Evolutionary conservation across 305 asterid genomes (phyloP), one percentile per base, ranked within the genome.

Genomic region (Monarda citriodora): DNA sequence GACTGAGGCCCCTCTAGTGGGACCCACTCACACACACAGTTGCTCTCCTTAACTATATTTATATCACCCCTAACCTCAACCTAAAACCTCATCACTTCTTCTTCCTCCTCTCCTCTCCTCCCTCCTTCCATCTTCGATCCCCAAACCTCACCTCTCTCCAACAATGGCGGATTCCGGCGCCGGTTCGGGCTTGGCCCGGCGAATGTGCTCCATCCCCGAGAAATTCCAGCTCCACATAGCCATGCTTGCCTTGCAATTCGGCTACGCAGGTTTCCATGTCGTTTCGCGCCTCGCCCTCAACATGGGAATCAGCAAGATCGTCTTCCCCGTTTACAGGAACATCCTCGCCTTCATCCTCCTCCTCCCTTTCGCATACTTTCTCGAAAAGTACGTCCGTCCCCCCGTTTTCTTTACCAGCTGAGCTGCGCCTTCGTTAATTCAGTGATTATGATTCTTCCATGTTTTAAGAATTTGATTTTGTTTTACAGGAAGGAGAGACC

Each of bases 291-390:
- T 84, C 26, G 99, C 99, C 58, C 99, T 94, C 59, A 94, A 94
- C 65, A 94, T 91, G 97, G 99, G 99, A 44, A 94, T 94, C 12
- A 90, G 97, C 93, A 94, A 94, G 77, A 82, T 94, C 20, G 99
- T 94, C 4, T 94, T 88, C 78, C 89, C 96, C 0, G 96, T 94
- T 60, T 94, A 94, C 40, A 70, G 99, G 57, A 94, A 94, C 87
- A 79, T 90, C 25, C 86, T 90, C 22, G 99, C 99, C 40, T 73
- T 94, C 63, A 58, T 95, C 31, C 92, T 95, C 7, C 97, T 95
- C 70, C 54, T 87, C 65, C 99, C 99, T 56, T 88, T 95, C 46
- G 98, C 99, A 66, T 95, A 88, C 48, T 95, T 95, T 62, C 95
- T 95, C 11, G 99, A 95, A 64, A 95, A 88, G 99, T 95, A 79